Conservation (phyloP, 345 rosid genomes). For the Reutealis trisperma region DNA sequence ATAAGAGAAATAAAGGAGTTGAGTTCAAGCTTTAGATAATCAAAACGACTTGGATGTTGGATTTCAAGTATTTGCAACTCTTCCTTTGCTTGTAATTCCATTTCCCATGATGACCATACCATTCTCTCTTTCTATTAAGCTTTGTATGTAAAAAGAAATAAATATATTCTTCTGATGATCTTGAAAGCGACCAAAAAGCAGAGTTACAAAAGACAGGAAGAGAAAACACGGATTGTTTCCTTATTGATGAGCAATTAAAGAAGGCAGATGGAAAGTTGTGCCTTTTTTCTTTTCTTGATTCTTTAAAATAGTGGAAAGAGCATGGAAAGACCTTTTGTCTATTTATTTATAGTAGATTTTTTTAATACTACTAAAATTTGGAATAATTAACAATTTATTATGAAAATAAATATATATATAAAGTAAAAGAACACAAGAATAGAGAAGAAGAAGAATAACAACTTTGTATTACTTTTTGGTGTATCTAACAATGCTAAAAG, state of each 20-base stretch:
- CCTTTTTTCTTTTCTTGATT: too few species aligned
- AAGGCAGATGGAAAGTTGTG: not conserved
- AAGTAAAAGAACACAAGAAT: too few species aligned
- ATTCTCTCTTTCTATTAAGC: not conserved
- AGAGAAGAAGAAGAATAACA: too few species aligned
- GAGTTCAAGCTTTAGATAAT: constrained; percentile 46
- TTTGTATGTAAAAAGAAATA: not conserved
- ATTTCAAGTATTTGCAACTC: constrained; percentile 46
- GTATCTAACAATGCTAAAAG: too few species aligned
- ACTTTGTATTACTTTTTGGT: too few species aligned
- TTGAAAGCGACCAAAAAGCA: not conserved
- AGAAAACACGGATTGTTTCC: not conserved
- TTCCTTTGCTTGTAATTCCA: constrained; percentile 44
- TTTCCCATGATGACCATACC: constrained; percentile 35
- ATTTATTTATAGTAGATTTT: too few species aligned
- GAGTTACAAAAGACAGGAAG: not conserved
- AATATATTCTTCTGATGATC: too few species aligned
- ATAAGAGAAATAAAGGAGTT: constrained; percentile 43
- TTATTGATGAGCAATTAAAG: not conserved
- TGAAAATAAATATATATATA: too few species aligned
- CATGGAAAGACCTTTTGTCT: too few species aligned
- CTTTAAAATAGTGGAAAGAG: too few species aligned
- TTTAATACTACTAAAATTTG: too few species aligned
- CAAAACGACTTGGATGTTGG: constrained; percentile 46
- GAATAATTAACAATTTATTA: too few species aligned